Evolutionary conservation across 179 eudicot species (phyloP).

Genomic region (Amaranthus tricolor): DNA sequence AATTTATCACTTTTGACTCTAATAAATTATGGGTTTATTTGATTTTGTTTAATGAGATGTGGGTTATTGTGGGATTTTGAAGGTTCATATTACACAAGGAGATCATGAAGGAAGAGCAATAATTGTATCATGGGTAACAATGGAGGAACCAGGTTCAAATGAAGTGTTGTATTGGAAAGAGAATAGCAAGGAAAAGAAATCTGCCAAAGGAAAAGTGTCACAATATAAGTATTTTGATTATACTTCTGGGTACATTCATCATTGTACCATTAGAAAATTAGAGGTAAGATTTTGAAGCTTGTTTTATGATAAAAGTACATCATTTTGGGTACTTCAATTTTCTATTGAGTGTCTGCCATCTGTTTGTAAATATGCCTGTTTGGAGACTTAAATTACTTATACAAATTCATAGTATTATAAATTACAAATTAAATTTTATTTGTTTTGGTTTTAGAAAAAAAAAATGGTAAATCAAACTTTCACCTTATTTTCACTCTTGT

Average conservation of each 20-base stretch:
- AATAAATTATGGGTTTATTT: neutral
- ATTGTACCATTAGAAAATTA: slow-evolving; percentile 32
- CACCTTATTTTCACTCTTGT: too few species aligned
- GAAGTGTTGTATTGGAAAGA: slow-evolving; percentile 35
- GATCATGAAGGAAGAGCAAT: slow-evolving; percentile 44
- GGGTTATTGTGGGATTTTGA: neutral
- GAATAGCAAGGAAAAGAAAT: slow-evolving; percentile 15
- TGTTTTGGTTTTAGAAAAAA: too few species aligned
- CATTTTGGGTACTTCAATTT: too few species aligned
- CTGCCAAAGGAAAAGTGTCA: slow-evolving; percentile 20
- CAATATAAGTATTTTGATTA: slow-evolving; percentile 34
- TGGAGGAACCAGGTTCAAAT: slow-evolving; percentile 27
- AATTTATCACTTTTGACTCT: too few species aligned
- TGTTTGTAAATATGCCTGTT: too few species aligned
- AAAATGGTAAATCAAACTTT: too few species aligned
- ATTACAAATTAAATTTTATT: too few species aligned
- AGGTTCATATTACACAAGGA: slow-evolving; percentile 55
- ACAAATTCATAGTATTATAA: neutral
- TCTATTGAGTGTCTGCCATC: too few species aligned
- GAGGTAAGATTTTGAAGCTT: slow-evolving; percentile 20
- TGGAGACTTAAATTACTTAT: neutral
- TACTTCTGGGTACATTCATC: slow-evolving; percentile 44
- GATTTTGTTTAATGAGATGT: neutral
- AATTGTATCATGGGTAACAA: slow-evolving; percentile 45
- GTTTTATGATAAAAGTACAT: neutral